Evolutionary conservation across 2,329 filamentous ascomycete species (phyloP), one percentile per base, ranked within the genome.

Genomic region (Amesomyces nigricolor): DNA sequence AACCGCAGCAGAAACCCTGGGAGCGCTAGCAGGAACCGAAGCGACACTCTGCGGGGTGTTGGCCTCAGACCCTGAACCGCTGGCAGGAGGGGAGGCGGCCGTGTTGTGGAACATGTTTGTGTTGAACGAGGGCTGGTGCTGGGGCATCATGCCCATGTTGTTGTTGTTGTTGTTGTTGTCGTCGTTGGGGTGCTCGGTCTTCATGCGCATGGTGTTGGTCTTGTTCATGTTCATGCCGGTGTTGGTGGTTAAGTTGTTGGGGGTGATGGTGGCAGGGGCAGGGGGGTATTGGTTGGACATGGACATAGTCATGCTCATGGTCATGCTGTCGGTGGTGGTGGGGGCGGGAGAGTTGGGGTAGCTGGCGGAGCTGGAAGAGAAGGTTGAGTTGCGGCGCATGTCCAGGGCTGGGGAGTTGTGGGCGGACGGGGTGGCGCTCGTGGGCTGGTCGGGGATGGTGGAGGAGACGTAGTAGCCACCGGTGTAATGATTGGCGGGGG

Each of bases 301-400:
- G 29, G 22, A 14, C 50, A 40, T 46, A 10, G 2, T n/a, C 38
- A 22, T 35, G 26, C n/a, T 17, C 38, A n/a, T 22, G 47, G 37
- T 14, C 46, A 48, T 26, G 46, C 19, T 16, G 30, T 40, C 16
- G 14, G 40, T 7, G n/a, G 30, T 10, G 2, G 11, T 5, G 22
- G 51, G 26, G 22, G 32, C 16, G 19, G 26, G 14, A 19, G 32
- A 35, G 13, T 30, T 40, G 6, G 52, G 46, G 46, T 8, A 43
- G 52, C 52, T 48, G 29, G 14, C 38, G 38, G 17, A 37, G 17
- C 45, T 42, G 47, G 30, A 29, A 13, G 53, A 55, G 10, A 51
- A 39, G 17, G 35, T 9, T 2, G 53, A 56, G 10, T 16, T 44
- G 7, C 48, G 48, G n/a, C 43, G 48, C 16, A 11, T 40, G 14